Evolutionary conservation across 1,284 basidiomycete genomes (phyloP), one percentile per base, ranked within the genome.

Genomic region (Ceratorhiza oryzae-sativae): DNA sequence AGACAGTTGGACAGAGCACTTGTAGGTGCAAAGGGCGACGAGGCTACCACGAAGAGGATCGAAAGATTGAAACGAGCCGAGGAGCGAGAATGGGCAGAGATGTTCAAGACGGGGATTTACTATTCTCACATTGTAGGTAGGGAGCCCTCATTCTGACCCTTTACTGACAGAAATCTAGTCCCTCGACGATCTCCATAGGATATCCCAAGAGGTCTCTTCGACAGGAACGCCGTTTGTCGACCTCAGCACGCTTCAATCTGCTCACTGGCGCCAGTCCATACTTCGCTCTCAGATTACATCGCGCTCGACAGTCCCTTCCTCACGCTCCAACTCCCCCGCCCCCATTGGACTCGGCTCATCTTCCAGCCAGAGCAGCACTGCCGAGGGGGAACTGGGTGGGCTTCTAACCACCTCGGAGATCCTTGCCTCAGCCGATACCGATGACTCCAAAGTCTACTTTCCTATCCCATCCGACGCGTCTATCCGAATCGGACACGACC

Each of bases 91-190:
- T 93, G 91, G 84, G 82, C 81, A n/a, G 83, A 82, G 71, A 84
- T 97, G 76, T 97, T 98, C 78, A 81, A 85, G 39, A 82, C 86
- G 32, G 92, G 92, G 3, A 93, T 97, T 32, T 92, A 95, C 80
- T 97, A 97, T 79, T 84, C 87, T 12, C 94, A 95, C 79, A 93
- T 97, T 92, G 93, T 93, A 76, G 71, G 87, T 81, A 36, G 39
- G 18, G 25, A 56, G 18, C n/a, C 32, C 51, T 51, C 36, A 46
- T 61, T 46, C 10, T 27, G 13, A 1, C n/a, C 23, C 3, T 10
- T 1, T 42, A 32, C 18, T 32, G 27, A 41, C 23, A 10, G 20
- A 55, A 27, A 32, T 39, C 2, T 76, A 94, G 92, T 81, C 85
- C 9, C 86, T 92, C 75, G 91, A 94, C 23, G 91, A 94, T 77